Evolutionary conservation across 73 alveolate species (phyloP), one percentile per base, ranked within the genome.

Genomic region (Symbiodinium natans): DNA sequence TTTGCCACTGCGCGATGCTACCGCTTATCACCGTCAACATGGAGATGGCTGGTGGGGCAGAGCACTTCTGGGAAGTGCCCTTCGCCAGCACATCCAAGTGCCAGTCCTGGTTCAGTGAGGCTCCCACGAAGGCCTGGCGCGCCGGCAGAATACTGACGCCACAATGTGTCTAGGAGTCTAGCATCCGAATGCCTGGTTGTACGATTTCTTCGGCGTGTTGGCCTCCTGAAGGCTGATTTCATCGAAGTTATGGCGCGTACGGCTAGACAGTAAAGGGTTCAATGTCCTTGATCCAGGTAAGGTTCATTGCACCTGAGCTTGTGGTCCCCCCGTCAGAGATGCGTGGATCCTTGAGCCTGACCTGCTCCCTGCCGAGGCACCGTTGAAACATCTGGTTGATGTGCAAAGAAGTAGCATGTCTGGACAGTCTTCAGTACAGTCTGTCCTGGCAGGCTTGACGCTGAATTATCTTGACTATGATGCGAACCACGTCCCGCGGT

Each of bases 291-390:
- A 9, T 23, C 80, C 80, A 63, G 80, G 80, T 63, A 29, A 63
- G 80, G 80, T 63, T 63, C 80, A 63, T 63, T n/a, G 80, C 80
- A 63, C 33, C 80, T 63, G 33, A n/a, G 80, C 27, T 46, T 46
- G 21, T n/a, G n/a, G n/a, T n/a, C n/a, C n/a, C n/a, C n/a, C n/a
- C n/a, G n/a, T n/a, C n/a, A n/a, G n/a, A n/a, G n/a, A n/a, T n/a
- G n/a, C n/a, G n/a, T n/a, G n/a, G 21, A 46, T 46, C 59, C 59
- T 9, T 13, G 59, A 46, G 21, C 13, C 59, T 46, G 59, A 13
- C 59, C n/a, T n/a, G n/a, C n/a, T n/a, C 13, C 21, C 80, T 27
- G 80, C 80, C 36, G 7, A 63, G 80, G 27, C 27, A 63, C 80
- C 36, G 33, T 36, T 36, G 36, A 63, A 63, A 63, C 80, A 63